Base-by-base conservation (phyloP, 495 filamentous ascomycete genomes). In the Aspergillus panamensis region DNA sequence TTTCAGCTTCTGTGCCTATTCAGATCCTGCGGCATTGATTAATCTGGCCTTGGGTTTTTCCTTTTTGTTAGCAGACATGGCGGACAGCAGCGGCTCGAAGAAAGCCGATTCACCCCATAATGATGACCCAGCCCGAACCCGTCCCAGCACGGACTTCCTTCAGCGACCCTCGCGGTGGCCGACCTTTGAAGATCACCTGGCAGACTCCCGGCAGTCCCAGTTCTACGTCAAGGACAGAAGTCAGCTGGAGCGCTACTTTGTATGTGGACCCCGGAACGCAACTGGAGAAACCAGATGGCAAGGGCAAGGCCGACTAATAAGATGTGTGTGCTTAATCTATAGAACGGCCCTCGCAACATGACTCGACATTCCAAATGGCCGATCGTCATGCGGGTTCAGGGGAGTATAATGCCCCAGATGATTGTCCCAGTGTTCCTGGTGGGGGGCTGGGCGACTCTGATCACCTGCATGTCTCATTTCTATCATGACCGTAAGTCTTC, bases 341-440 rank as follows among this genome's bases (percentile, higher is more conserved):
- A 77, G 74, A 69, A 74, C 51, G 74, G 74, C 14, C 90, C 90
- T 45, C 79, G 87, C 25, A 84, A 91, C 64, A 78, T 88, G 39
- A 76, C 85, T 17, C 80, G 81, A 50, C 89, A 92, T 66, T 91
- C 89, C 10, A 92, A 90, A 81, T 85, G 88, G 77, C 90, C 90
- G 12, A 80, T 85, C 58, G 88, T 91, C 65, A 62, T 93, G 63
- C 87, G 88, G 58, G 77, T 93, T 70, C 87, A 90, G 68, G 90
- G 90, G 48, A 89, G 86, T 63, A 86, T 92, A 60, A 75, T 88
- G 49, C 90, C 90, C 16, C 85, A 86, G 64, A 86, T 93, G 87
- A 84, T 92, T 31, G 48, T 93, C 1, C 90, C 91, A 0, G 70
- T 93, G 7, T 14, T 84, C 16, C 75, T 84, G 56, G 79, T 93